phyloP scores from a whole-genome alignment of 805 yeast species.

The Cyberlindnera misumaiensis region DNA sequence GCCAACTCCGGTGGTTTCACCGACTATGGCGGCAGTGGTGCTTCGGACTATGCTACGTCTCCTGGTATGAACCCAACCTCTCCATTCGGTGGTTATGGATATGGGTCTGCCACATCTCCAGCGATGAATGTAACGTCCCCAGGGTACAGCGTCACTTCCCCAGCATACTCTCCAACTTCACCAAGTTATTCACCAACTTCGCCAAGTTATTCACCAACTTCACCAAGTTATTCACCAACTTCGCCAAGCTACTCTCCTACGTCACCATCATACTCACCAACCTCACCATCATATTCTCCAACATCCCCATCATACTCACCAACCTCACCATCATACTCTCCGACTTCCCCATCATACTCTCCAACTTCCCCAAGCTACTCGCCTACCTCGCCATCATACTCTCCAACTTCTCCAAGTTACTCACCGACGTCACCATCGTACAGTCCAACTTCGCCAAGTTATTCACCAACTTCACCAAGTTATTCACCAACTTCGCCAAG shows the following conservation, averaged over 20 bases:
- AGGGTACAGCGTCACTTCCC: constrained; percentile 58
- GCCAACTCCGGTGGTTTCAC: constrained; percentile 77
- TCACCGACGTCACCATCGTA: no score
- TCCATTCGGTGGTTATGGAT: constrained; percentile 36
- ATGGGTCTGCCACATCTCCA: constrained; percentile 48
- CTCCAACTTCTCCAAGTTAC: constrained; percentile 56
- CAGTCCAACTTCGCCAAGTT: constrained; percentile 71
- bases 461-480: constrained; percentile 70
- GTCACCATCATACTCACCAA: constrained; percentile 56
- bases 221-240: constrained; percentile 50
- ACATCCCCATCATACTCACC: constrained; percentile 35
- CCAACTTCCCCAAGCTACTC: constrained; percentile 23
- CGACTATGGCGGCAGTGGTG: constrained; percentile 50
- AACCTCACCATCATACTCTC: constrained; percentile 38
- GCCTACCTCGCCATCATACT: constrained; percentile 14
- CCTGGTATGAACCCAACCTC: constrained; percentile 40
- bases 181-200: constrained; percentile 53
- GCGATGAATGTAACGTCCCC: constrained; percentile 42
- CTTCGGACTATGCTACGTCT: constrained; percentile 52
- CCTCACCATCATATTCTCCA: constrained; percentile 45
- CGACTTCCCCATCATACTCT: constrained; percentile 34
- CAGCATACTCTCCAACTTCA: constrained; percentile 70
- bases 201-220: constrained; percentile 55
- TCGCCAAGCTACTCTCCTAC: constrained; percentile 50
- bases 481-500: constrained; percentile 67